Base-by-base conservation (phyloP, 805 yeast genomes). In the Zygoascus bituminiphila region DNA sequence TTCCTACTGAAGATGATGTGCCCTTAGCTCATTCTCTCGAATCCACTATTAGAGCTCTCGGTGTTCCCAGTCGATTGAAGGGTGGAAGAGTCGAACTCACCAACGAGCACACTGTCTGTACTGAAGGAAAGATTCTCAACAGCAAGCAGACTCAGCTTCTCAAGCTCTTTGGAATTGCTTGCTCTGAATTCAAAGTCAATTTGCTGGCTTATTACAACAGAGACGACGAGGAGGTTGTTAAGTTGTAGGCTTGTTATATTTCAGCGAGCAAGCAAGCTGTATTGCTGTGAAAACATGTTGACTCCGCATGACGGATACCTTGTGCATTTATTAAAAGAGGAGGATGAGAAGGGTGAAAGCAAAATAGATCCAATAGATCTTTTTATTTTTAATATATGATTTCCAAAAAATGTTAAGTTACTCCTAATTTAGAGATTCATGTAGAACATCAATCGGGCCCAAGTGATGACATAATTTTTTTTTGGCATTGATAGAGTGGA, bases 11-110 rank as follows among this genome's bases (percentile, higher is more conserved):
- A 62, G 98, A 93, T 55, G 99, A 93, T 66, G 88, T 93, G 19
- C 96, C 97, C 58, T 82, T 93, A 85, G 83, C 94, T 10, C 98
- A 93, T 65, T 88, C 98, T 5, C 76, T 94, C 70, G 98, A 93
- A 68, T 87, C 88, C 60, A 87, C 95, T 37, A 68, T 93, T 62
- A 84, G 98, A 74, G 84, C 84, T 63, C 81, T 81, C 57, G 89
- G 91, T 63, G 78, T 93, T 58, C 98, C 98, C 57, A 89, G 98
- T 4, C 82, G 80, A 62, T 84, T 93, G 56, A 84, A 84, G 62
- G 75, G 81, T 46, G 99, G 99, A 65, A 91, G 91, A 65, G 83
- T 93, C 56, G 74, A 77, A 50, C 71, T 93, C 44, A 79, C 78
- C 19, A 79, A 79, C 56, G 93, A 93, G 37, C 87, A 77, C 68